These are phyloP conservation scores for Cladosporium sp. DNA, from an alignment of 2,329 filamentous ascomycete species.

Conservation along the genomic window DNA sequence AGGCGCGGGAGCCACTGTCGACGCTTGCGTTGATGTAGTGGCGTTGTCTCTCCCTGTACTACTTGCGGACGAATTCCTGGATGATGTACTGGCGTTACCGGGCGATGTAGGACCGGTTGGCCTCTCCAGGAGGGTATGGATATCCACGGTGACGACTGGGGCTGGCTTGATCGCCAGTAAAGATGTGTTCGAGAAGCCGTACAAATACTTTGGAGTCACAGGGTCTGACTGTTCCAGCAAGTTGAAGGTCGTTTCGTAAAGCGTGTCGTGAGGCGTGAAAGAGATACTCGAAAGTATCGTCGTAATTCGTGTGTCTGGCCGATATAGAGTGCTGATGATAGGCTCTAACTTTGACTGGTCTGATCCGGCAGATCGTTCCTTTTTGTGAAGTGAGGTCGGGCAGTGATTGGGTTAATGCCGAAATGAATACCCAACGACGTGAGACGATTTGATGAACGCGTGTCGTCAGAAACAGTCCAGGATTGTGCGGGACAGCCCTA, in stretches of 20 bases:
- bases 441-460: constrained; percentile 20
- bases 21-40: constrained; percentile 9
- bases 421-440: constrained; percentile 17
- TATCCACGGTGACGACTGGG: constrained; percentile 81
- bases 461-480: constrained; percentile 20
- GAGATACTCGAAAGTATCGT: not conserved
- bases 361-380: constrained; percentile 6
- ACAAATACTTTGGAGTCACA: not conserved
- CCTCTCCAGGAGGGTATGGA: constrained; percentile 81
- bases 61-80: constrained; percentile 24
- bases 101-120: constrained; percentile 68
- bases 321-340: constrained; percentile 2
- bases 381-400: constrained; percentile 12
- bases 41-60: constrained; percentile 18
- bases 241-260: not conserved
- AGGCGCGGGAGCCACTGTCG: constrained; percentile 25
- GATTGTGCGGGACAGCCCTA: constrained; percentile 19
- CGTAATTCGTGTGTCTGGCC: not conserved
- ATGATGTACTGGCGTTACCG: constrained; percentile 46
- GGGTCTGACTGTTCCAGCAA: not conserved
- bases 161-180: constrained; percentile 47
- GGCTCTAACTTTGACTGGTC: constrained; percentile 3
- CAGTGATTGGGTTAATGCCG: constrained; percentile 14
- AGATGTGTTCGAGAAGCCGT: not conserved
- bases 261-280: not conserved